A percentile compares a stretch with the other conserved stretches of the same genome.
These are phyloP conservation scores for Cordyceps cateniannulata DNA, from an alignment of 2,329 filamentous ascomycete species.

Conservation along the genomic window DNA sequence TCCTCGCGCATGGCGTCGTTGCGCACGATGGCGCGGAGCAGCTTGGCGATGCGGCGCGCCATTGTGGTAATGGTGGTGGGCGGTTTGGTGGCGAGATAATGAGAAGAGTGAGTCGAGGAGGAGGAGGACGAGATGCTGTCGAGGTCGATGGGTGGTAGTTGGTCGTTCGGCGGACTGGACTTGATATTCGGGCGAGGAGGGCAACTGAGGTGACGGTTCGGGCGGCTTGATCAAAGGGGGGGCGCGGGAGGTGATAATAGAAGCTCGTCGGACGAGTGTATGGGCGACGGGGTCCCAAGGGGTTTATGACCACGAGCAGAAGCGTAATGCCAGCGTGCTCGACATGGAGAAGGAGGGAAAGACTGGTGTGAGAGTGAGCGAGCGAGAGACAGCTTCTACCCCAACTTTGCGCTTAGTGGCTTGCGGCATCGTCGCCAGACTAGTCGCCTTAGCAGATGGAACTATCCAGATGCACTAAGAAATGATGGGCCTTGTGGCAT, in stretches of 20 bases:
- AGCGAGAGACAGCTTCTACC: not conserved
- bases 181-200: too few species aligned
- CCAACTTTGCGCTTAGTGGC: not conserved
- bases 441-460: not conserved
- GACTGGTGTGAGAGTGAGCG: not conserved
- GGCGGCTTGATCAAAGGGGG: too few species aligned
- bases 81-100: not conserved
- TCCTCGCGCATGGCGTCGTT: constrained; percentile 67
- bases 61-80: constrained; percentile 31
- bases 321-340: not conserved
- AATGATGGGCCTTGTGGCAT: not conserved
- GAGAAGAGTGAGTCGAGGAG: not conserved
- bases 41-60: constrained; percentile 29
- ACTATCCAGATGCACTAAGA: not conserved
- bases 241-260: too few species aligned
- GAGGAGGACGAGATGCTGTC: not conserved
- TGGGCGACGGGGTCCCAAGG: not conserved
- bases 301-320: not conserved
- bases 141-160: too few species aligned
- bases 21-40: constrained; percentile 52
- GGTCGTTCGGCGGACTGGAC: too few species aligned
- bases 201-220: too few species aligned
- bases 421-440: not conserved
- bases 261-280: not conserved
- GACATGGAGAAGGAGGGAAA: not conserved